Evolutionary conservation across 1,139 yeast species (phyloP).

Genomic region (Cylindricascospora bacillispora): DNA sequence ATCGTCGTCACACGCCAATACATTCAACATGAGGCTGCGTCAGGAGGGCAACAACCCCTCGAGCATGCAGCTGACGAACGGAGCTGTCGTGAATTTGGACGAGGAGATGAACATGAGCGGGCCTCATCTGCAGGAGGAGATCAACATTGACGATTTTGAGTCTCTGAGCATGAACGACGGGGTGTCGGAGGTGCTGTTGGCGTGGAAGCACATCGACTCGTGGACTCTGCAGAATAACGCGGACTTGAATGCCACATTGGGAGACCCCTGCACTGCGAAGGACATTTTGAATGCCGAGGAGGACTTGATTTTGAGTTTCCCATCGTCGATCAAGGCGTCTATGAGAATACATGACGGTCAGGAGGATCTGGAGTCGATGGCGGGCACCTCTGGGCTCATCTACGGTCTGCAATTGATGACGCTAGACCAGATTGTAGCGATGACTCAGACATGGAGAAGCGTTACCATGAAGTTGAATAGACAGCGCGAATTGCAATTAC

Average conservation of each 20-base stretch:
- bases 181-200: conserved; percentile 48
- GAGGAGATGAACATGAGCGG: conserved; percentile 7
- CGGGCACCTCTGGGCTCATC: conserved; percentile 47
- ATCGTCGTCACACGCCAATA: too few relatives aligned
- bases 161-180: conserved; percentile 32
- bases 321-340: conserved; percentile 48
- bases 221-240: conserved; percentile 46
- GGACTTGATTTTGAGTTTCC: conserved; percentile 45
- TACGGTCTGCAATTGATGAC: conserved; percentile 56
- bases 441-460: conserved; percentile 57
- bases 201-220: conserved; percentile 58
- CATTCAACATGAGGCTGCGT: conserved; percentile 17
- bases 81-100: conserved; percentile 3
- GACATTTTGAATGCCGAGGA: conserved; percentile 54
- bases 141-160: conserved; percentile 10
- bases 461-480: conserved; percentile 40
- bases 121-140: conserved; percentile 5
- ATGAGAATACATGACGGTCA: conserved; percentile 61
- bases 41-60: conserved; percentile 9
- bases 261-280: conserved; percentile 49
- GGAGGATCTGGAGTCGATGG: conserved; percentile 34
- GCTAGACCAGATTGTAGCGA: conserved; percentile 47
- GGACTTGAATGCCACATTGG: conserved; percentile 44
- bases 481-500: conserved; percentile 5
- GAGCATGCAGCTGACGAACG: conserved; percentile 9